Percentiles rank a stretch among this genome's conserved stretches.
Conservation (phyloP, 495 filamentous ascomycete genomes). For the Astrocystis sublimbata region DNA sequence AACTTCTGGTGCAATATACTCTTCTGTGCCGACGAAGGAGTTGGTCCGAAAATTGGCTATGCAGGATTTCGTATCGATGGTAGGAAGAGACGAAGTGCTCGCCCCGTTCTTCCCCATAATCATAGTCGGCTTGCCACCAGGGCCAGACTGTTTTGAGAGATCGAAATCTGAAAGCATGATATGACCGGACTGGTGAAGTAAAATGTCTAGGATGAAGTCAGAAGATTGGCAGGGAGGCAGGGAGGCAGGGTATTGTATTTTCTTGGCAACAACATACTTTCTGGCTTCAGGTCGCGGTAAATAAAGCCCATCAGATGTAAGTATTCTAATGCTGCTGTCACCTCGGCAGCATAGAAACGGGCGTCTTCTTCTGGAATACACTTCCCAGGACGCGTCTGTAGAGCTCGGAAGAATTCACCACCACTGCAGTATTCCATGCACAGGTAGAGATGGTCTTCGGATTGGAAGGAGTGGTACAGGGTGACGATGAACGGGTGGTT, state of each 20-base stretch:
- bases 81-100: constrained; percentile 78
- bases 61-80: constrained; percentile 97
- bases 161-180: constrained; percentile 99
- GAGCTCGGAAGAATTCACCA: constrained; percentile 94
- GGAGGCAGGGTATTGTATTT: constrained; percentile 1
- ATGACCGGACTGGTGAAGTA: constrained; percentile 96
- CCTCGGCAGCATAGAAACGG: constrained; percentile 95
- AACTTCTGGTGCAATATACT: constrained; percentile 98
- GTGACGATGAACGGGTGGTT: constrained; percentile 99
- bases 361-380: constrained; percentile 97
- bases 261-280: constrained; percentile 64
- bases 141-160: constrained; percentile 94
- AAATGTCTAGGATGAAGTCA: constrained; percentile 67
- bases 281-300: constrained; percentile 95
- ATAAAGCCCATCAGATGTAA: constrained; percentile 99
- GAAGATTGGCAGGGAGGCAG: no score
- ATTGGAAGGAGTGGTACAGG: constrained; percentile 97
- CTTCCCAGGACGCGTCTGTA: constrained; percentile 96
- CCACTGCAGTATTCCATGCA: constrained; percentile 99
- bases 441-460: constrained; percentile 94
- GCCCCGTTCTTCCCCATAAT: constrained; percentile 83
- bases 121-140: constrained; percentile 95
- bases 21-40: constrained; percentile 96
- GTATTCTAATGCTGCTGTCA: constrained; percentile 96
- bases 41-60: constrained; percentile 98